Conservation (phyloP, 352 stramenopile genomes). For the Phytophthora pluvialis region DNA sequence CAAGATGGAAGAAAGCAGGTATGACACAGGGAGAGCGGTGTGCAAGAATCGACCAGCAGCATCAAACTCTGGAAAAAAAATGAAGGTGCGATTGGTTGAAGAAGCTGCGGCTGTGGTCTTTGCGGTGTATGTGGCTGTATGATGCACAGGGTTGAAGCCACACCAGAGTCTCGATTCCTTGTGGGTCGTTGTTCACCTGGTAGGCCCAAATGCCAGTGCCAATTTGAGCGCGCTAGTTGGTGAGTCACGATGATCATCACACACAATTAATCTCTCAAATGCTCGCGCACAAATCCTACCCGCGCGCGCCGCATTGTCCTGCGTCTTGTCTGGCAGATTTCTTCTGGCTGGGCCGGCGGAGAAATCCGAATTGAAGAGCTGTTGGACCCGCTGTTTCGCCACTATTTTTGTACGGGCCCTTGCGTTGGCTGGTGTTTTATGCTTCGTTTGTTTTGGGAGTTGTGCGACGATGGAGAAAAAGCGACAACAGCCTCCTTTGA, state of each 20-base stretch:
- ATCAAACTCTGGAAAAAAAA: constrained; percentile 26
- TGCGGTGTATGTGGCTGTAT: constrained; percentile 3
- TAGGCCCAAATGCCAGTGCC: not conserved
- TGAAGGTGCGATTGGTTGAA: constrained; percentile 34
- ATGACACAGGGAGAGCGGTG: constrained; percentile 5
- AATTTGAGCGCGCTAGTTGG: constrained; percentile 9
- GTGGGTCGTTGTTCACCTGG: not conserved
- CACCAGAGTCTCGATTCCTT: not conserved
- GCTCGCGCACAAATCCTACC: not conserved
- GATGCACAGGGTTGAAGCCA: constrained; percentile 8
- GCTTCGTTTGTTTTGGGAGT: constrained; percentile 40
- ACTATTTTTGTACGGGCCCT: constrained; percentile 40
- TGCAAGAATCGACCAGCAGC: constrained; percentile 9
- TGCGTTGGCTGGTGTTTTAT: constrained; percentile 32
- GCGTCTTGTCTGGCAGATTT: constrained; percentile 15
- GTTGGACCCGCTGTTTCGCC: constrained; percentile 27
- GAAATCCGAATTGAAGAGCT: constrained; percentile 32
- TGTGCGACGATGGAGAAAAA: constrained; percentile 45
- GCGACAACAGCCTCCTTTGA: constrained; percentile 33
- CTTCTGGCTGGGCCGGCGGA: constrained; percentile 13
- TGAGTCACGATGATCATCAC: not conserved
- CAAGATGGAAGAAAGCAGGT: not conserved
- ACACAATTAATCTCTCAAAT: not conserved
- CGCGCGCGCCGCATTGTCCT: not conserved
- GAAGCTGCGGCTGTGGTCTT: constrained; percentile 3